Evolutionary conservation across 2,329 filamentous ascomycete genomes (phyloP).

Genomic region (Sarocladiaceae sp.): DNA sequence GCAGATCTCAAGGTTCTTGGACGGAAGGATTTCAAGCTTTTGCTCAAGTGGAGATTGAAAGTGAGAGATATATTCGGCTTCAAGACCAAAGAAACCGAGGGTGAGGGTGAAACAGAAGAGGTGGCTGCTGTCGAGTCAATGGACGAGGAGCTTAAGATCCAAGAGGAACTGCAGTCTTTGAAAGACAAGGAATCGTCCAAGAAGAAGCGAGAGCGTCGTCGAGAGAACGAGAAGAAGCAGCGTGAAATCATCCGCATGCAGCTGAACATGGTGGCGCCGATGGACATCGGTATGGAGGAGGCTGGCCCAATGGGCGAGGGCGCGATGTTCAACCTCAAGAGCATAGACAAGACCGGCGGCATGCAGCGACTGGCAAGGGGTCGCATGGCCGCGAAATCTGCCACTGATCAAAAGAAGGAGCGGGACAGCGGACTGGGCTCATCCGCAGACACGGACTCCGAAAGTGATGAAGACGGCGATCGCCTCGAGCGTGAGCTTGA

Average conservation of each 20-base stretch:
- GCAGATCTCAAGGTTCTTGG: slow-evolving; percentile 85
- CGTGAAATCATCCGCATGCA: slow-evolving; percentile 96
- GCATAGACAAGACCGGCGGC: slow-evolving; percentile 66
- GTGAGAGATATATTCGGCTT: slow-evolving; percentile 90
- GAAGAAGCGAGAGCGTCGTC: slow-evolving; percentile 79
- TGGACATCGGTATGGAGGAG: slow-evolving; percentile 93
- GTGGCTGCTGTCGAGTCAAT: slow-evolving; percentile 81
- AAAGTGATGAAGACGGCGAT: slow-evolving; percentile 77
- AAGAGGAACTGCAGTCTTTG: slow-evolving; percentile 79
- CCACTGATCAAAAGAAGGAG: slow-evolving; percentile 36
- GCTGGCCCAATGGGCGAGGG: slow-evolving; percentile 72
- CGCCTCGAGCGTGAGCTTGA: slow-evolving; percentile 81
- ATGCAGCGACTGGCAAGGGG: slow-evolving; percentile 60
- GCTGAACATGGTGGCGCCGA: slow-evolving; percentile 92
- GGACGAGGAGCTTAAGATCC: slow-evolving; percentile 90
- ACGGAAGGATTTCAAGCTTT: slow-evolving; percentile 86
- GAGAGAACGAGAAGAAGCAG: slow-evolving; percentile 89
- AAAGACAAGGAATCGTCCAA: slow-evolving; percentile 73
- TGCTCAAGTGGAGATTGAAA: slow-evolving; percentile 85
- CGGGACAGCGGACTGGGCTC: slow-evolving; percentile 55
- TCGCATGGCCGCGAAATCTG: slow-evolving; percentile 64
- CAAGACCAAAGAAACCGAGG: slow-evolving; percentile 54
- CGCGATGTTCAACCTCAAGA: slow-evolving; percentile 81
- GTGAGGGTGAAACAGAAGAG: slow-evolving; percentile 51
- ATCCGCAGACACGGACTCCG: slow-evolving; percentile 52